Conservation (phyloP, 139 green algal species). For the Penium margaritaceum region DNA sequence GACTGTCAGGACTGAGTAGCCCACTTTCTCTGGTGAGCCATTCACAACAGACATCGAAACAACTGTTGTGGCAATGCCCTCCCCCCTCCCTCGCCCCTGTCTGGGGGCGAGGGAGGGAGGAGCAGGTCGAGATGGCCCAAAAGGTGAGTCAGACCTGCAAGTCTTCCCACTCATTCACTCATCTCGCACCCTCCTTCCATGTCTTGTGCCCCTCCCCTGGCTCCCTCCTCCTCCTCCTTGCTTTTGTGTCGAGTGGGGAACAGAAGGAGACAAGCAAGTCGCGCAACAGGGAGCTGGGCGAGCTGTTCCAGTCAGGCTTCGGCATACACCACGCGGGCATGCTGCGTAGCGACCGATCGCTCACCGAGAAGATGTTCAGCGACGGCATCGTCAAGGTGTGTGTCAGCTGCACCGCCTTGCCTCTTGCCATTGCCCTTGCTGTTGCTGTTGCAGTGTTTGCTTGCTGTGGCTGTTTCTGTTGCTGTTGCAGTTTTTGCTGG, state of each 20-base stretch:
- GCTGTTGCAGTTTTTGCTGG: neutral
- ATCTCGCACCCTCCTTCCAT: neutral
- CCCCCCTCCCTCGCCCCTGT: neutral
- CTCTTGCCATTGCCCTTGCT: too few species aligned
- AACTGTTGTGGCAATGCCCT: too few species aligned
- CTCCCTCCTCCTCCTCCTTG: constrained; percentile 21
- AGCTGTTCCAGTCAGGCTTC: constrained; percentile 73
- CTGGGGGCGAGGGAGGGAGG: too few species aligned
- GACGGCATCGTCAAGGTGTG: constrained; percentile 71
- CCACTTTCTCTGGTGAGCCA: too few species aligned
- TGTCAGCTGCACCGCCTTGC: too few species aligned
- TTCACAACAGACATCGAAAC: too few species aligned
- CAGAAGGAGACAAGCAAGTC: constrained; percentile 73
- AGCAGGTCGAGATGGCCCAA: too few species aligned
- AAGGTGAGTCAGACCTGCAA: too few species aligned
- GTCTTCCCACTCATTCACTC: constrained; percentile 2
- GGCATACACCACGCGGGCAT: constrained; percentile 79
- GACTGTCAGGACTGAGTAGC: too few species aligned
- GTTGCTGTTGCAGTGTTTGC: too few species aligned
- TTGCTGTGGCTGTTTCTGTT: too few species aligned
- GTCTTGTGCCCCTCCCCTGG: neutral
- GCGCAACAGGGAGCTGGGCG: constrained; percentile 75
- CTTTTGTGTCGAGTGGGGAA: neutral
- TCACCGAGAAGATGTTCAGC: constrained; percentile 84
- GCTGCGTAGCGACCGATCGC: constrained; percentile 80